Evolutionary conservation across 768 basidiomycete genomes (phyloP).

Genomic region (Cyathus striatus): DNA sequence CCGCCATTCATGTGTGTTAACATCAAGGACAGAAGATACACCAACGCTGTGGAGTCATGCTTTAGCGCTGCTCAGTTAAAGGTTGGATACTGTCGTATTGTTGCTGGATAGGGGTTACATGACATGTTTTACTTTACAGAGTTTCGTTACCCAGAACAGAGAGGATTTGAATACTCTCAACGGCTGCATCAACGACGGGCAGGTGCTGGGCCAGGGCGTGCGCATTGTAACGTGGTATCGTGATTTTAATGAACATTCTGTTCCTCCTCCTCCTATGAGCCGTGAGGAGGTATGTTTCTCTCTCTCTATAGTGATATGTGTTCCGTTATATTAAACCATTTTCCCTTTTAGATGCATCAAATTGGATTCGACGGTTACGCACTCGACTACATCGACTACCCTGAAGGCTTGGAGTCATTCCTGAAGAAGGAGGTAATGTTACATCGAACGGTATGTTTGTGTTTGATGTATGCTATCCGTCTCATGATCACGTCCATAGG

Average conservation of each 20-base stretch:
- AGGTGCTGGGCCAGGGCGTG: conserved; percentile 45
- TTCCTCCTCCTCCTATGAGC: conserved; percentile 50
- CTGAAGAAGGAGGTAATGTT: conserved; percentile 58
- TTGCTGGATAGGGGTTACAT: background rate
- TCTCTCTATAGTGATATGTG: background rate
- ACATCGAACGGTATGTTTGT: conserved; percentile 62
- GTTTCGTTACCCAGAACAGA: conserved; percentile 78
- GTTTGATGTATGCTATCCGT: background rate
- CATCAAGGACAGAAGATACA: conserved; percentile 58
- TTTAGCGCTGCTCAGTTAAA: conserved; percentile 56
- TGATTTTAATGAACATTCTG: conserved; percentile 25
- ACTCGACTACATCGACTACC: conserved; percentile 74
- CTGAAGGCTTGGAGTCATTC: conserved; percentile 69
- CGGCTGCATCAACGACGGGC: conserved; percentile 57
- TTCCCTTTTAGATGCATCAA: conserved; percentile 39
- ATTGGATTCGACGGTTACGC: conserved; percentile 81
- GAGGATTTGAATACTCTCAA: conserved; percentile 79
- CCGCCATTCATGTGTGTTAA: conserved; percentile 74
- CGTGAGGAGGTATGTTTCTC: conserved; percentile 47
- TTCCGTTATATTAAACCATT: background rate
- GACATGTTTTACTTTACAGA: conserved; percentile 37
- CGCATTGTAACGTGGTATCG: conserved; percentile 70
- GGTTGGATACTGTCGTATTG: conserved; percentile 35
- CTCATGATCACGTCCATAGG: conserved; percentile 30
- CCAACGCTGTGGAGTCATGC: conserved; percentile 70